Evolutionary conservation across 192 early-diverging fungal species (phyloP).

Genomic region (Coemansia sp.): DNA sequence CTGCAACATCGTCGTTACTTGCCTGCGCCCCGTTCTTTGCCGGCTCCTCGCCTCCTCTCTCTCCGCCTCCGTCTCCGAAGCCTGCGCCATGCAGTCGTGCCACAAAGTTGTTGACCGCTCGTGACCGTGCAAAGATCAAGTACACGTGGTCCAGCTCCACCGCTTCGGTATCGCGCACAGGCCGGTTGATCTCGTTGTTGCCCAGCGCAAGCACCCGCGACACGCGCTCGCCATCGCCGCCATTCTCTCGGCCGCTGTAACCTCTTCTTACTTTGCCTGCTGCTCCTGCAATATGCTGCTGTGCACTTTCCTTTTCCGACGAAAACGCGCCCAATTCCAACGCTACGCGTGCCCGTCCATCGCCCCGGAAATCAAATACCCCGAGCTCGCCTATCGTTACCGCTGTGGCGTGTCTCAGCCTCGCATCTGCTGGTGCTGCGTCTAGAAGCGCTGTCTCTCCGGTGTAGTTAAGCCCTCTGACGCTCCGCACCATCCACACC

Average conservation of each 20-base stretch:
- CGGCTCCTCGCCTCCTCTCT: background rate
- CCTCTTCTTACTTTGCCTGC: background rate
- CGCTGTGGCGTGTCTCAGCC: constrained; percentile 31
- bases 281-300: background rate
- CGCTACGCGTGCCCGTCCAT: constrained; percentile 45
- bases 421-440: constrained; percentile 33
- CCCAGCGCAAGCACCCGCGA: constrained; percentile 10
- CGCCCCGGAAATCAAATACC: constrained; percentile 48
- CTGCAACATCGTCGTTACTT: constrained; percentile 8
- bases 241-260: background rate
- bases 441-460: constrained; percentile 49
- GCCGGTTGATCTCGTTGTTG: constrained; percentile 14
- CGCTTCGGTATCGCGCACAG: constrained; percentile 27
- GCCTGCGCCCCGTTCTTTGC: background rate
- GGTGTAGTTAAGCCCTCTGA: constrained; percentile 34
- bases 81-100: constrained; percentile 27
- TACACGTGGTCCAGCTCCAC: constrained; percentile 50
- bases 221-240: background rate
- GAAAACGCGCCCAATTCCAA: constrained; percentile 45
- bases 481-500: background rate
- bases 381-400: constrained; percentile 52
- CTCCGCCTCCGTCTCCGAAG: background rate
- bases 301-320: constrained; percentile 31
- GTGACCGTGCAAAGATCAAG: constrained; percentile 43
- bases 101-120: constrained; percentile 51